These are phyloP conservation scores for Xenoacremonium recifei DNA, from an alignment of 2,329 filamentous ascomycete genomes.

Conservation along the genomic window DNA sequence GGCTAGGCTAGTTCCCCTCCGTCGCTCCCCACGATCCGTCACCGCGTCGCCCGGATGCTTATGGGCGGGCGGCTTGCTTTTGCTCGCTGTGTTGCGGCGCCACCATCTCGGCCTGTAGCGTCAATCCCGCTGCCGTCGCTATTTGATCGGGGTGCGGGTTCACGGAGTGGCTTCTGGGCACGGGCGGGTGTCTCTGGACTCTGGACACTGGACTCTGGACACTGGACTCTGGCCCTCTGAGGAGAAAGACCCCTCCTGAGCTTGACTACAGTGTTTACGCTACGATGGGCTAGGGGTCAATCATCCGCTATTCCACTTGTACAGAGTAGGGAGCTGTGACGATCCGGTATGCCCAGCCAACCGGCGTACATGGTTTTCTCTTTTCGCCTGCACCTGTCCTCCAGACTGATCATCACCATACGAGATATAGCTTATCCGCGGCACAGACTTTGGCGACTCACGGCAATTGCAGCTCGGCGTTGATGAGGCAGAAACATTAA, in stretches of 20 bases:
- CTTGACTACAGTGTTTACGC: not conserved
- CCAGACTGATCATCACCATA: not conserved
- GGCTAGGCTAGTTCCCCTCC: constrained; percentile 7
- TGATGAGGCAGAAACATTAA: not conserved
- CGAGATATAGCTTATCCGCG: not conserved
- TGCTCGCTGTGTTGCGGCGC: constrained; percentile 7
- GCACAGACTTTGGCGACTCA: not conserved
- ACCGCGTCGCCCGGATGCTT: constrained; percentile 9
- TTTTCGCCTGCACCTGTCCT: too few relatives aligned
- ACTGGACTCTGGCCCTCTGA: not conserved
- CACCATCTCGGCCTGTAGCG: constrained; percentile 7
- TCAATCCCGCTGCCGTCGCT: constrained; percentile 5
- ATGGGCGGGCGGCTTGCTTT: constrained; percentile 16
- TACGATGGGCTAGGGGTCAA: too few relatives aligned
- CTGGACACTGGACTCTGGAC: not conserved
- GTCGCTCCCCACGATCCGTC: constrained; percentile 22
- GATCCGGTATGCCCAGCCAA: too few relatives aligned
- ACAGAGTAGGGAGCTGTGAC: not conserved
- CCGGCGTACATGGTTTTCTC: too few relatives aligned
- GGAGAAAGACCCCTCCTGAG: not conserved
- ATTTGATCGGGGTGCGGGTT: constrained; percentile 11
- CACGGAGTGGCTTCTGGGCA: not conserved
- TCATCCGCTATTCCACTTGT: not conserved
- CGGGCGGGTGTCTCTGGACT: too few relatives aligned
- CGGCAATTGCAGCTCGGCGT: not conserved